These are phyloP conservation scores for Verticillium alfalfae DNA, from an alignment of 2,329 filamentous ascomycete genomes.

Conservation along the genomic window DNA sequence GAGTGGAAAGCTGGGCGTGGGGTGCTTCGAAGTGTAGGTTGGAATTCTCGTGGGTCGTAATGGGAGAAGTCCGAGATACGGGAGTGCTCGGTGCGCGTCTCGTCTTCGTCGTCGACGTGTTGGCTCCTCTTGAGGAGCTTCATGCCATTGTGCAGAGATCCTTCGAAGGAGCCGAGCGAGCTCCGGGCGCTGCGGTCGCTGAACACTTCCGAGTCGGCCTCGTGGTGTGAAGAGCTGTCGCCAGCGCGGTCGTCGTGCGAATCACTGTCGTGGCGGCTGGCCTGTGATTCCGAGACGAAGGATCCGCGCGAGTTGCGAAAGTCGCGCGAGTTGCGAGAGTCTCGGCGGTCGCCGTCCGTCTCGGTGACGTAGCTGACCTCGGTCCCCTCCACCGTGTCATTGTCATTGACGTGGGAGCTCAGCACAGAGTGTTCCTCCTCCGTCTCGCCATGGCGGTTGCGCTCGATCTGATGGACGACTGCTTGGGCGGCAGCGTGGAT, in stretches of 20 bases:
- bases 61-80: constrained; percentile 48
- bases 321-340: not conserved
- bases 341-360: constrained; percentile 12
- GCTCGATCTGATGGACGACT: constrained; percentile 41
- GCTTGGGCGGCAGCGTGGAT: constrained; percentile 48
- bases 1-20: constrained; percentile 63
- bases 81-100: constrained; percentile 24
- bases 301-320: constrained; percentile 2
- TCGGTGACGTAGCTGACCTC: constrained; percentile 20
- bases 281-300: constrained; percentile 3
- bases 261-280: constrained; percentile 3
- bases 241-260: constrained; percentile 22
- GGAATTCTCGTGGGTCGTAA: constrained; percentile 34
- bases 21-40: constrained; percentile 51
- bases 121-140: constrained; percentile 11
- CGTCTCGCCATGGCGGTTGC: constrained; percentile 17
- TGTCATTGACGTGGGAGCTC: constrained; percentile 22
- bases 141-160: constrained; percentile 4
- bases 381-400: constrained; percentile 16
- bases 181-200: constrained; percentile 53
- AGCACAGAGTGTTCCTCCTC: constrained; percentile 20
- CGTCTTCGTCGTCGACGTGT: constrained; percentile 25
- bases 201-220: constrained; percentile 52
- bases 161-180: constrained; percentile 45
- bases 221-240: constrained; percentile 45